phyloP scores from a whole-genome alignment of 805 yeast genomes.

The Sugiyamaella chiloensis region DNA sequence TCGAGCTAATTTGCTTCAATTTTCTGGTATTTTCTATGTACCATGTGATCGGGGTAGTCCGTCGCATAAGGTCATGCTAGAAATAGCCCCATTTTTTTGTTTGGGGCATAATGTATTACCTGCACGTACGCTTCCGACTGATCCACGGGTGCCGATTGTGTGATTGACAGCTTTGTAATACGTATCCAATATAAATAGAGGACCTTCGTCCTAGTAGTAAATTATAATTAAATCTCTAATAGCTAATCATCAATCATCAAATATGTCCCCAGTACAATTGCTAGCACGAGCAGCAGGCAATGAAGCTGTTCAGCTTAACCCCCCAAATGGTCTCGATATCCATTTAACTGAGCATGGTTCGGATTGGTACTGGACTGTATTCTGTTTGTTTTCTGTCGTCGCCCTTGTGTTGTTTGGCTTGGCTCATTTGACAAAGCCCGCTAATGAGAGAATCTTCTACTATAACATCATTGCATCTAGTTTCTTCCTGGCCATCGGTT shows the following conservation, averaged over 20 bases:
- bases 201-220: neutral
- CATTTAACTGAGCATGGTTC: conserved; percentile 57
- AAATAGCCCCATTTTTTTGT: too few species aligned
- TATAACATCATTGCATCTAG: conserved; percentile 41
- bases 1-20: too few species aligned
- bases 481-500: conserved; percentile 45
- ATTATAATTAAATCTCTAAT: too few species aligned
- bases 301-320: conserved; percentile 40
- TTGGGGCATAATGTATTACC: too few species aligned
- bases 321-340: conserved; percentile 45
- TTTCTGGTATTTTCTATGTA: too few species aligned
- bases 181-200: neutral
- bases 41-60: too few species aligned
- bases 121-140: too few species aligned
- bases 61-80: too few species aligned
- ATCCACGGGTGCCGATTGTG: too few species aligned
- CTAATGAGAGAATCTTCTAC: conserved; percentile 37
- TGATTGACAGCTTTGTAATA: too few species aligned
- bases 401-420: conserved; percentile 26
- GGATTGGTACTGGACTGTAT: conserved; percentile 66
- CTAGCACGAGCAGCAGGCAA: conserved; percentile 16
- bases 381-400: conserved; percentile 45
- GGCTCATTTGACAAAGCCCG: conserved; percentile 23
- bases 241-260: neutral
- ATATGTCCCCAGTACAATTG: neutral